These are phyloP conservation scores for Solanum hybrid DNA, from an alignment of 305 asterid species.

Conservation along the genomic window DNA sequence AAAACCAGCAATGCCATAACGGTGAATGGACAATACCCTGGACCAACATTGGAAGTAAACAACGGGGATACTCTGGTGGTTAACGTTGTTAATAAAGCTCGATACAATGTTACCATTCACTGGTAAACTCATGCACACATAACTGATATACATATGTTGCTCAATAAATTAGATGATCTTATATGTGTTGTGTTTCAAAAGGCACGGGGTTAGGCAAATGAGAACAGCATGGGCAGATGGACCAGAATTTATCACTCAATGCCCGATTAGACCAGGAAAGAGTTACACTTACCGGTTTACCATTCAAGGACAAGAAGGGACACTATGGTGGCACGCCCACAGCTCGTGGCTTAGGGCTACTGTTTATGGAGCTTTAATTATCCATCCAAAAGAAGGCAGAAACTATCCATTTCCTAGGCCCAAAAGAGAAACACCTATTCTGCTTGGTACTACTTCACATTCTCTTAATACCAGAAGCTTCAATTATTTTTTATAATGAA, in stretches of 20 bases:
- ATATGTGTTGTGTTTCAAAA: neutral
- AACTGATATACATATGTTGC: neutral
- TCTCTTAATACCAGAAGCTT: no score
- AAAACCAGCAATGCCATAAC: slow-evolving; percentile 15
- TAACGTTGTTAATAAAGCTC: slow-evolving; percentile 21
- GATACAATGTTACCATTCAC: slow-evolving; percentile 29
- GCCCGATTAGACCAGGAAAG: slow-evolving; percentile 65
- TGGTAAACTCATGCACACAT: slow-evolving; percentile 14
- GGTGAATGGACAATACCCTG: slow-evolving; percentile 31
- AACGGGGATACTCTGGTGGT: slow-evolving; percentile 28
- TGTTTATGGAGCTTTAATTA: slow-evolving; percentile 56
- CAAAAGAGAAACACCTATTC: slow-evolving; percentile 40
- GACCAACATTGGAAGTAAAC: slow-evolving; percentile 27
- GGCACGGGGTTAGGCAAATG: slow-evolving; percentile 75
- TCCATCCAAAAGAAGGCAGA: slow-evolving; percentile 41
- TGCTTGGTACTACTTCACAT: slow-evolving; percentile 38
- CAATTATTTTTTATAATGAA: no score
- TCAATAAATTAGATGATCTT: neutral
- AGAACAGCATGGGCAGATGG: slow-evolving; percentile 82
- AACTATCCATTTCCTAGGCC: slow-evolving; percentile 63
- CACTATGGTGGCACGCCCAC: slow-evolving; percentile 89
- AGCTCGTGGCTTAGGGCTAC: slow-evolving; percentile 80
- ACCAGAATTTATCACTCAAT: slow-evolving; percentile 66
- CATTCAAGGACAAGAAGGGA: slow-evolving; percentile 65
- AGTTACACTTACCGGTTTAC: slow-evolving; percentile 60